phyloP scores from a whole-genome alignment of 257 asterid species.

The Thymus quinquecostatus region DNA sequence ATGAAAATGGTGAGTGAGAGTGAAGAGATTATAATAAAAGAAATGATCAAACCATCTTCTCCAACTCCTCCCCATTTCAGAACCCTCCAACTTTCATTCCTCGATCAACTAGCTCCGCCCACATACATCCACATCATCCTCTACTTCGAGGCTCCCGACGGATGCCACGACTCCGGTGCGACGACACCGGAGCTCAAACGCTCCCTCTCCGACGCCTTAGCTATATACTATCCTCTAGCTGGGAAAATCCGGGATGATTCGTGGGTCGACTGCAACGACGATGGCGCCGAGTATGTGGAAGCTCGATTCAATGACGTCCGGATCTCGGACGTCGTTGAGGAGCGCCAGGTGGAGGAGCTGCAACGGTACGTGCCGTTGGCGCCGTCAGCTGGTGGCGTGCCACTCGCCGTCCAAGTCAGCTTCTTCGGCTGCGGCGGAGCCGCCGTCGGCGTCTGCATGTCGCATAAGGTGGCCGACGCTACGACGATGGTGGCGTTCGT shows the following conservation, averaged over 20 bases:
- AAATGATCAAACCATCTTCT: constrained; percentile 48
- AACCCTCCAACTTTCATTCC: constrained; percentile 41
- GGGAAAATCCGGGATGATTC: constrained; percentile 37
- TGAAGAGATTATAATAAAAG: not conserved
- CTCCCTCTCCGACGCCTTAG: constrained; percentile 41
- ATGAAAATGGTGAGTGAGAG: constrained; percentile 9
- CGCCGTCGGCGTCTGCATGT: constrained; percentile 36
- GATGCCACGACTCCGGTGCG: not conserved
- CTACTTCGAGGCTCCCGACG: constrained; percentile 15
- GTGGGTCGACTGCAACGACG: constrained; percentile 42
- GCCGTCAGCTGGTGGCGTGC: constrained; percentile 7
- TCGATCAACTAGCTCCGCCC: constrained; percentile 48
- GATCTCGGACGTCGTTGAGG: constrained; percentile 19
- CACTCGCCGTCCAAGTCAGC: constrained; percentile 36
- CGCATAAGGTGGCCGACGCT: constrained; percentile 40
- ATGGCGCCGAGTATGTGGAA: constrained; percentile 43
- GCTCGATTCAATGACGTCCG: constrained; percentile 14
- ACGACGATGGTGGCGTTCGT: constrained; percentile 31
- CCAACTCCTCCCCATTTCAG: constrained; percentile 44
- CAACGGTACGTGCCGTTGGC: constrained; percentile 8
- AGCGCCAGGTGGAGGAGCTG: constrained; percentile 20
- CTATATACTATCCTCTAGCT: constrained; percentile 43
- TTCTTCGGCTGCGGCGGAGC: constrained; percentile 38
- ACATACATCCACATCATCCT: constrained; percentile 35
- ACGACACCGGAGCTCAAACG: constrained; percentile 25